Evolutionary conservation across 345 rosid species (phyloP), one percentile per base, ranked within the genome.

Genomic region (Cardamine resedifolia): DNA sequence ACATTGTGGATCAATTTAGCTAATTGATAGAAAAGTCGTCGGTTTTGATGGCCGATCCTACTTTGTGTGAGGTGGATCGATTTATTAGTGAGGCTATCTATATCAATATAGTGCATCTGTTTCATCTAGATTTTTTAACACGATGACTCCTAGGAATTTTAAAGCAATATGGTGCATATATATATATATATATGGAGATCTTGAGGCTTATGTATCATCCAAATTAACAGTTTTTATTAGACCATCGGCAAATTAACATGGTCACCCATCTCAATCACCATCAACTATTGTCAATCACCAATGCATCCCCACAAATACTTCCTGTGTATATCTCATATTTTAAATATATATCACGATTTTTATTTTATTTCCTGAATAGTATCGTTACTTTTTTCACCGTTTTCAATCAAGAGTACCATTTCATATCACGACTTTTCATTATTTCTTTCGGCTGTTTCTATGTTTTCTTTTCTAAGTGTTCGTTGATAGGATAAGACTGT

Each of bases 211-310:
- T 5, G 20, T 18, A 36, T 36, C 23, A 26, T 49, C 20, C 18
- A 43, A 41, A 63, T n/a, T 18, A 65, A 45, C 50, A 10, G 26
- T 64, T 55, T 21, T 56, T 10, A 65, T 45, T 57, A 72, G 77
- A 64, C 33, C 26, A 73, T 57, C 23, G 15, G 55, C 53, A 26
- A 71, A n/a, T n/a, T n/a, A n/a, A 64, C 5, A 53, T 56, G 48
- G 71, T 18, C 23, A 56, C 58, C 71, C 77, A 65, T 65, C 72
- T 47, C 72, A 39, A 58, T 65, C 72, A 36, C 24, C 36, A 53
- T 55, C 53, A 53, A 43, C 64, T 30, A 19, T 56, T 43, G 58
- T n/a, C 66, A 23, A 58, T 58, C 47, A 69, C 34, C 19, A 30
- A 52, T 15, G 28, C 56, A 63, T 58, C 63, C 53, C 61, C 61